Evolutionary conservation across 1,139 yeast genomes (phyloP), one percentile per base, ranked within the genome.

Genomic region (Debaryomyces coudertii): DNA sequence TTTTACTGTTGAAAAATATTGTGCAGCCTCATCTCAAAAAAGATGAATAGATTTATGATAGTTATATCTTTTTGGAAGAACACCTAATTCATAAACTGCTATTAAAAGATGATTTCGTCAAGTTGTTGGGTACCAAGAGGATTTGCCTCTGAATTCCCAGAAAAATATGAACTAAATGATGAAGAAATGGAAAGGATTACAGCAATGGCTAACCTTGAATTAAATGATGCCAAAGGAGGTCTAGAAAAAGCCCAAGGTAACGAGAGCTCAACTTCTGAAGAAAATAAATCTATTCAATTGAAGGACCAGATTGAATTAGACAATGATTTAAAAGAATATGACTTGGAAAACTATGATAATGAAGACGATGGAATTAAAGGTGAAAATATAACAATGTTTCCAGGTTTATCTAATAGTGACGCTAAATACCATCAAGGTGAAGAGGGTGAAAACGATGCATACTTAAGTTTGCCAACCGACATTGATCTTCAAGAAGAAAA

Each of bases 61-160:
- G 18, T 28, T 16, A 27, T 29, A 22, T 22, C 14, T 22, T 31
- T 30, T 20, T 8, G 29, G 11, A 23, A 27, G 29, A 11, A 24
- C 7, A 15, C 22, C 12, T 24, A 35, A 18, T 22, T 41, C 36
- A 9, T 8, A 14, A 33, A 11, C 18, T 25, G 16, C 22, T 22
- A 12, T 34, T 15, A 11, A 36, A 34, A 49, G 31, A 90, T 95
- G 96, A 85, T 93, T 54, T 90, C 99, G 42, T 87, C 97, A 27
- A 85, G 95, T 43, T 73, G 86, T 43, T 93, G 99, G 98, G 97
- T 93, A 28, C 98, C 98, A 42, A 81, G 97, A 60, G 99, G 99
- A 8, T 87, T 79, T 65, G 95, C 99, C 24, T 81, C 96, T 33
- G 97, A 92, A 65, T 88, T 86, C 62, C 99, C 99, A 4, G 89